Evolutionary conservation across 257 asterid genomes (phyloP).

Genomic region (Sherardia arvensis): DNA sequence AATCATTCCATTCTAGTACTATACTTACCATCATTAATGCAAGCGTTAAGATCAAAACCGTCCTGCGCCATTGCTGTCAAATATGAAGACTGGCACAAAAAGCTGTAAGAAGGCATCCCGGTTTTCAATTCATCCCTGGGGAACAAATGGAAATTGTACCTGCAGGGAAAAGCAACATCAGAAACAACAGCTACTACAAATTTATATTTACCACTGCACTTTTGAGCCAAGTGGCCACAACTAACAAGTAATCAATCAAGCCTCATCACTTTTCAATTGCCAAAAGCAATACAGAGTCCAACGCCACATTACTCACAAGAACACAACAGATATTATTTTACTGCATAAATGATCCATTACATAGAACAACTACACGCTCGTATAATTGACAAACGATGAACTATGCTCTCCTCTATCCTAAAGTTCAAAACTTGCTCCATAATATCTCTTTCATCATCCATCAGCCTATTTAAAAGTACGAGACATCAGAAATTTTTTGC

Average conservation of each 20-base stretch:
- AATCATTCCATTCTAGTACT: not conserved
- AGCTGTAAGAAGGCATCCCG: constrained; percentile 85
- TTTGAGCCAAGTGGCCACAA: not conserved
- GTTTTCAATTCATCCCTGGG: constrained; percentile 82
- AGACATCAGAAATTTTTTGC: not conserved
- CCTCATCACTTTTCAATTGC: not conserved
- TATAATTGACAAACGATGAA: not conserved
- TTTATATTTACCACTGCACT: not conserved
- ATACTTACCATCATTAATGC: constrained; percentile 73
- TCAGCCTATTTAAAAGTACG: not conserved
- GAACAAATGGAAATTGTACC: constrained; percentile 89
- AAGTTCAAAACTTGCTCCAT: not conserved
- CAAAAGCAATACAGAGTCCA: not conserved
- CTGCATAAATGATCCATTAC: not conserved
- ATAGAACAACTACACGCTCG: not conserved
- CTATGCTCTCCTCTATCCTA: not conserved
- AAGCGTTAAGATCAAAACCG: constrained; percentile 91
- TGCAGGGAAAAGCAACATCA: constrained; percentile 25
- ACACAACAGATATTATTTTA: not conserved
- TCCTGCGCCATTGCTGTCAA: constrained; percentile 67
- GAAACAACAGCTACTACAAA: constrained; percentile 5
- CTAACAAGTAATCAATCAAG: not conserved
- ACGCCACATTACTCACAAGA: not conserved
- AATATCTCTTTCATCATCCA: not conserved
- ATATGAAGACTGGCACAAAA: constrained; percentile 71